These are phyloP conservation scores for Fagus crenata DNA, from an alignment of 306 rosid genomes.

Conservation along the genomic window DNA sequence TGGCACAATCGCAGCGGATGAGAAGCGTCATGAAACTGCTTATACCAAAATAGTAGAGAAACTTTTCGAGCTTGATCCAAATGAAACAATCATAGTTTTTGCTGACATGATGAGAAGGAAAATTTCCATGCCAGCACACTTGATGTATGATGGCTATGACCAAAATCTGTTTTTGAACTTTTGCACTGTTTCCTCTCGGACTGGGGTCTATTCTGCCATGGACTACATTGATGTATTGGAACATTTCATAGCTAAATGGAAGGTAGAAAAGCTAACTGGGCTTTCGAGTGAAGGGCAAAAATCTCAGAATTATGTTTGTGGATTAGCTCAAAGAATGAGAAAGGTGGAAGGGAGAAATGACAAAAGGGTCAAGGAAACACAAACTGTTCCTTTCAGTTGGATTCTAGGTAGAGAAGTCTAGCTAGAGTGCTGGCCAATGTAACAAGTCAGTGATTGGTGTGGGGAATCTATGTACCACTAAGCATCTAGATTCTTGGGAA, in stretches of 20 bases:
- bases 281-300: slow-evolving; percentile 68
- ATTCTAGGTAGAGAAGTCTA: slow-evolving; percentile 39
- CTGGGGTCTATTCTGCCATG: slow-evolving; percentile 76
- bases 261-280: slow-evolving; percentile 57
- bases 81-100: slow-evolving; percentile 61
- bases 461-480: no score
- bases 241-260: slow-evolving; percentile 79
- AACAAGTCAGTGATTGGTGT: no score
- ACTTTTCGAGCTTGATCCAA: slow-evolving; percentile 78
- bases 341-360: slow-evolving; percentile 73
- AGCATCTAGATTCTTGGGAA: no score
- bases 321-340: slow-evolving; percentile 65
- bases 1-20: slow-evolving; percentile 76
- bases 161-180: slow-evolving; percentile 68
- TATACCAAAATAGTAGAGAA: slow-evolving; percentile 77
- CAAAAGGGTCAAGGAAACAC: slow-evolving; percentile 52
- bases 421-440: no score
- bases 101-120: slow-evolving; percentile 90
- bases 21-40: slow-evolving; percentile 89
- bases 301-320: slow-evolving; percentile 76
- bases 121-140: no score
- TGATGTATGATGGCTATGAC: no score
- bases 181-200: slow-evolving; percentile 65
- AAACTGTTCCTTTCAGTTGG: slow-evolving; percentile 55
- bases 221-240: slow-evolving; percentile 76